Base-by-base conservation (phyloP, 192 early-diverging fungal genomes). In the Backusella tuberculispora region DNA sequence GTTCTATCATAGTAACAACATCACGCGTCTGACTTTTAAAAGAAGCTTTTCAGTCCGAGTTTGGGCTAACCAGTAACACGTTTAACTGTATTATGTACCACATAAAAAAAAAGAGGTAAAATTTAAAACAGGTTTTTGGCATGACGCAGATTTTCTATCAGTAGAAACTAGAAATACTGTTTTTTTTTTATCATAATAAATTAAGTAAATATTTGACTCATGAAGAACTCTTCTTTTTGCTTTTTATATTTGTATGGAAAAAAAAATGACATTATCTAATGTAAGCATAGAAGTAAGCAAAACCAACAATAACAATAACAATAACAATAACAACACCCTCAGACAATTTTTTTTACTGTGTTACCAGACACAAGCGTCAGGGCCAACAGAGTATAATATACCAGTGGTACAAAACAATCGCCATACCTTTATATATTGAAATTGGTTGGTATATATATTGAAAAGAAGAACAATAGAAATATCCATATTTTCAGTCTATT, bases 271-370 rank as follows among this genome's bases (percentile, higher is more conserved):
- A n/a, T n/a, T n/a, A n/a, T n/a, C n/a, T n/a, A n/a, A n/a, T n/a
- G n/a, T n/a, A n/a, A n/a, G n/a, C n/a, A n/a, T n/a, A n/a, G n/a
- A n/a, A n/a, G 29, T 34, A 34, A 34, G 0, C 29, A 34, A 34
- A 34, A 34, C 29, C 29, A 34, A 34, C 29, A 34, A 34, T 34
- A 34, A 26, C 3, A 4, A 66, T 66, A 0, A 40, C 34, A 38
- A 38, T 66, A 66, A 66, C 38, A 66, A 66, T 66, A 66, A 66
- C 10, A 21, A 66, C 26, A 66, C 14, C 13, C 64, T 38, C 5
- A 17, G 26, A 17, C 64, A 15, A 40, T n/a, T 15, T 1, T 17
- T 40, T 66, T 66, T 41, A 15, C 53, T 60, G 53, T 60, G 53
- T 60, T 26, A 60, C 53, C 21, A 60, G 10, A 60, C 26, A 21